Evolutionary conservation across 208 protist genomes (phyloP).

Genomic region (Acanthamoeba lenticulata): DNA sequence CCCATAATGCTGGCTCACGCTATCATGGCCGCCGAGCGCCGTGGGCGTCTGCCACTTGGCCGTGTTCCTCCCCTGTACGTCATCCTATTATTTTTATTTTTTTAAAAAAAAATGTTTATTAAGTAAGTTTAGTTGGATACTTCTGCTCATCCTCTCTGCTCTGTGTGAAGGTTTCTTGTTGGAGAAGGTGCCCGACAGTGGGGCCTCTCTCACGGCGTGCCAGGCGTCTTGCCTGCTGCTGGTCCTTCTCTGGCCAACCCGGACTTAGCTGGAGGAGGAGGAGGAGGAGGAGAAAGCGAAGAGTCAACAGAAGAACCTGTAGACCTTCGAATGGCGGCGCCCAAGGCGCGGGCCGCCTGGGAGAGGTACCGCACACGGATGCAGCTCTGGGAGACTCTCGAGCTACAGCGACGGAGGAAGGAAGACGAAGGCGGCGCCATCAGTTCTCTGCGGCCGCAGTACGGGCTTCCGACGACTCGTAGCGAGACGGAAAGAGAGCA

Average conservation of each 20-base stretch:
- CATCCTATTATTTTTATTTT: too few species aligned
- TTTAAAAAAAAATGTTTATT: too few species aligned
- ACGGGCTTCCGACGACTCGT: too few species aligned
- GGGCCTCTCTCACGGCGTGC: neutral
- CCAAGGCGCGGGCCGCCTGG: neutral
- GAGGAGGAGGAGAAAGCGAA: neutral
- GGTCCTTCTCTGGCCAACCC: neutral
- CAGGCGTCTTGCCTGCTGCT: neutral
- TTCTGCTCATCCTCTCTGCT: neutral
- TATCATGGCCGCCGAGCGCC: neutral
- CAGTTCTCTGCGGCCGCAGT: too few species aligned
- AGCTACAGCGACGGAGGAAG: neutral
- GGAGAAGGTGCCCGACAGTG: neutral
- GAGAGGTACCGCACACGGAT: neutral
- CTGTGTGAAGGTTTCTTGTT: neutral
- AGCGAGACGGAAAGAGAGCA: too few species aligned
- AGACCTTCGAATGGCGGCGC: neutral
- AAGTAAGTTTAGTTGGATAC: neutral
- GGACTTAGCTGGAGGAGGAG: neutral
- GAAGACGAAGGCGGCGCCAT: neutral
- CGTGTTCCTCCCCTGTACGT: neutral
- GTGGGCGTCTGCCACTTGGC: neutral
- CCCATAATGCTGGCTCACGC: neutral
- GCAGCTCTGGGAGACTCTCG: neutral
- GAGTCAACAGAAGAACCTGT: neutral